phyloP scores from a whole-genome alignment of 345 rosid genomes.

The Salix brachista region DNA sequence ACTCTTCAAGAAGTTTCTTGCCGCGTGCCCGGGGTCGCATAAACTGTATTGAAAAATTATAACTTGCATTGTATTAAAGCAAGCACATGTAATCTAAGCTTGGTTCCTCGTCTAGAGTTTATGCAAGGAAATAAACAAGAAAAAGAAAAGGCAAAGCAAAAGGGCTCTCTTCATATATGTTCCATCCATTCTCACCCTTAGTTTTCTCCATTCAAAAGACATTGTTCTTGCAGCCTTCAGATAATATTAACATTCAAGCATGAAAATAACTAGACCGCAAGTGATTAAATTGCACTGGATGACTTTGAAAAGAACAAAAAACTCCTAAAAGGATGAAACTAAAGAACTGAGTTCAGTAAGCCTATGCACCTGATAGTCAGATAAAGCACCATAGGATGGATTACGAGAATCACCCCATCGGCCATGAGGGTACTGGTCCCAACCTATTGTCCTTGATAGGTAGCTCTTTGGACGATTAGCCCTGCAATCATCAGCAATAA shows the following conservation, averaged over 20 bases:
- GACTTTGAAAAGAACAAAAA: background rate
- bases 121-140: background rate
- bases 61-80: constrained; percentile 4
- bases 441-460: constrained; percentile 74
- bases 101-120: background rate
- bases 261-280: background rate
- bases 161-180: background rate
- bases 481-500: constrained; percentile 44
- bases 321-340: background rate
- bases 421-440: constrained; percentile 91
- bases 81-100: background rate
- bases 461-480: constrained; percentile 99
- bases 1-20: constrained; percentile 87
- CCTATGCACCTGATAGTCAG: constrained; percentile 71
- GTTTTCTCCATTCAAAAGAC: background rate
- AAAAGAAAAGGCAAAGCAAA: background rate
- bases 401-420: constrained; percentile 90
- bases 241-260: no score
- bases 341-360: background rate
- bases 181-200: background rate
- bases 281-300: background rate
- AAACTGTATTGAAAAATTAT: constrained; percentile 40
- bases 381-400: constrained; percentile 79
- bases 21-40: constrained; percentile 78
- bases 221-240: no score